These are phyloP conservation scores for Boletellus deceptivus DNA, from an alignment of 1,284 basidiomycete species.

Conservation along the genomic window DNA sequence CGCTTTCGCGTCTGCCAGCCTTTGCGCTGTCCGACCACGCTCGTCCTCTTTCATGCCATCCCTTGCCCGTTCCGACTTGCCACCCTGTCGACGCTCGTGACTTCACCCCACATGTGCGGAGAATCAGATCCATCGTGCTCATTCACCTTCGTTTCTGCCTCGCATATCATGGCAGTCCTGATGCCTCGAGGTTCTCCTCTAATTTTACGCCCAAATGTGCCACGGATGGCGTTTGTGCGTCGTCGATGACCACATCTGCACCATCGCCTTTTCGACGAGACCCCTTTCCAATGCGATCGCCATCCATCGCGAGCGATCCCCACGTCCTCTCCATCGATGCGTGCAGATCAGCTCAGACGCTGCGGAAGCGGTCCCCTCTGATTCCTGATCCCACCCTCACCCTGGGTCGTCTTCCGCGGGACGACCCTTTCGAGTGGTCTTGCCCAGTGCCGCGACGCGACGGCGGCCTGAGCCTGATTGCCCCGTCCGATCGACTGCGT, in stretches of 20 bases:
- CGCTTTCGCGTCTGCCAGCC: slow-evolving; percentile 12
- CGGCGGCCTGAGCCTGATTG: background rate
- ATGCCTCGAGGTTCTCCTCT: slow-evolving; percentile 8
- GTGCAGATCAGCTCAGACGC: background rate
- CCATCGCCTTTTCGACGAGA: slow-evolving; percentile 1
- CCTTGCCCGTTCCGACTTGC: slow-evolving; percentile 19
- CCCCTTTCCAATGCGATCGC: background rate
- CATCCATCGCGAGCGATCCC: background rate
- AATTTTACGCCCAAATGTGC: slow-evolving; percentile 21
- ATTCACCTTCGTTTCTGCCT: slow-evolving; percentile 29
- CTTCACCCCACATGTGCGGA: slow-evolving; percentile 31
- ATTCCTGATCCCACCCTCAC: slow-evolving; percentile 15
- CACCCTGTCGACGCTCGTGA: slow-evolving; percentile 18
- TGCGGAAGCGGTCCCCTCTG: background rate
- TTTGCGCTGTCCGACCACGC: slow-evolving; percentile 2
- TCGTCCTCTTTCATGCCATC: slow-evolving; percentile 6
- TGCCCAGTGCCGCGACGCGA: background rate
- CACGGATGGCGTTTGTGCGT: slow-evolving; percentile 24
- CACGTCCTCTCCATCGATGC: background rate
- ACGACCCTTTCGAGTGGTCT: slow-evolving; percentile 8
- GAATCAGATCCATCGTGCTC: slow-evolving; percentile 26
- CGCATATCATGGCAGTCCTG: slow-evolving; percentile 28
- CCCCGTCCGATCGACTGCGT: background rate
- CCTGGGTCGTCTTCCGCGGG: slow-evolving; percentile 12
- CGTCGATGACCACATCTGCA: slow-evolving; percentile 16